Conservation (phyloP, 495 filamentous ascomycete genomes). For the Tuber brumale region DNA sequence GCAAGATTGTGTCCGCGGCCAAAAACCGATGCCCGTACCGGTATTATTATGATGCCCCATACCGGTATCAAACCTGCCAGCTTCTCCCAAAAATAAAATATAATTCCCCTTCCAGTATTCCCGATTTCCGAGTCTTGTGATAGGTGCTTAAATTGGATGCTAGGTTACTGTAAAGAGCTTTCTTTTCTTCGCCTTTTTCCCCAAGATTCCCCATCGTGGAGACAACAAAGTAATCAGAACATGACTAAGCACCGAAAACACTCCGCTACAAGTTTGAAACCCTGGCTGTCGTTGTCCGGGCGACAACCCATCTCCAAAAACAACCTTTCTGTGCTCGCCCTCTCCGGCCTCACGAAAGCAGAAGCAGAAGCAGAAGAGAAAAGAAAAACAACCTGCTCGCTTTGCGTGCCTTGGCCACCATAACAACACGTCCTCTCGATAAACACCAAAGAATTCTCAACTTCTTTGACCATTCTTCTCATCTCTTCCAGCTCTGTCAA, state of each 20-base stretch:
- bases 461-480: background rate
- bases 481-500: background rate
- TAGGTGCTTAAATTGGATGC: background rate
- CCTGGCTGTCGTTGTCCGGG: slow-evolving; percentile 32
- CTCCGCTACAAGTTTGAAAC: background rate
- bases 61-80: background rate
- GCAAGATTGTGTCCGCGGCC: background rate
- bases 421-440: slow-evolving; percentile 16
- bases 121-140: background rate
- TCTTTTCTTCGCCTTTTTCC: background rate
- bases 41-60: background rate
- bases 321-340: slow-evolving; percentile 14
- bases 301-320: slow-evolving; percentile 29
- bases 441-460: background rate
- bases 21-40: background rate
- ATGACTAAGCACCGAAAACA: background rate
- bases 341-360: slow-evolving; percentile 18
- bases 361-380: slow-evolving; percentile 14
- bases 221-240: background rate
- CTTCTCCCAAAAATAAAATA: background rate
- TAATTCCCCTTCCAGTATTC: background rate
- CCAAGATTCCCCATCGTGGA: background rate
- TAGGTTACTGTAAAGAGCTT: background rate
- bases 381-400: slow-evolving; percentile 25
- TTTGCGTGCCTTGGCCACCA: slow-evolving; percentile 11